These are phyloP conservation scores for Irpex sp. DNA, from an alignment of 1,284 basidiomycete species.

Conservation along the genomic window DNA sequence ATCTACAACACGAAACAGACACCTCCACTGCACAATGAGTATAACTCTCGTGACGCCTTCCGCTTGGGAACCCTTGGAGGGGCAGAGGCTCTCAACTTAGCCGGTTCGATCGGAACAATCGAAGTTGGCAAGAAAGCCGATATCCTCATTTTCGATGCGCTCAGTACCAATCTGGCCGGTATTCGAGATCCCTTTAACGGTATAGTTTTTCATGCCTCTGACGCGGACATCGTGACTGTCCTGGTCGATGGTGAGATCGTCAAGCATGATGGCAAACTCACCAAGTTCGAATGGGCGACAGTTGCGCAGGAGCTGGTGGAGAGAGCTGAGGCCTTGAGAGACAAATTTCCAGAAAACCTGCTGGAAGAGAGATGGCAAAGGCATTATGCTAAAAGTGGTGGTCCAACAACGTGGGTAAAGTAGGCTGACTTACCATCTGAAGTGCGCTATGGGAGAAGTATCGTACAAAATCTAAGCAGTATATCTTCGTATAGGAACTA, in stretches of 20 bases:
- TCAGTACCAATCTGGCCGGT: conserved; percentile 27
- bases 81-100: conserved; percentile 28
- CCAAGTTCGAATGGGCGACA: conserved; percentile 23
- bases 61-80: conserved; percentile 31
- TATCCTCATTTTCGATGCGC: conserved; percentile 28
- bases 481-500: no score
- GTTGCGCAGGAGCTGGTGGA: conserved; percentile 42
- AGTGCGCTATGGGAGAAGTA: no score
- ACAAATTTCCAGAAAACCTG: conserved; percentile 35
- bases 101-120: conserved; percentile 26
- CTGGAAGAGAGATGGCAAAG: conserved; percentile 24
- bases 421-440: neutral
- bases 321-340: conserved; percentile 43
- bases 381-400: conserved; percentile 19
- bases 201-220: conserved; percentile 30
- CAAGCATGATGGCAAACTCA: conserved; percentile 25
- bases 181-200: conserved; percentile 26
- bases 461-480: no score
- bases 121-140: conserved; percentile 33
- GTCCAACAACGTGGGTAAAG: conserved; percentile 10
- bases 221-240: conserved; percentile 29
- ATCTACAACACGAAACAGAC: conserved; percentile 17
- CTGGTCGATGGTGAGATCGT: conserved; percentile 32
- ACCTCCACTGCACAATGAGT: conserved; percentile 24
- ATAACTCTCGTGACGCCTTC: conserved; percentile 27